A percentile compares a stretch with the other conserved stretches of the same genome.
These are phyloP conservation scores for Kodamaea nitidulidarum DNA, from an alignment of 805 yeast genomes.

Conservation along the genomic window DNA sequence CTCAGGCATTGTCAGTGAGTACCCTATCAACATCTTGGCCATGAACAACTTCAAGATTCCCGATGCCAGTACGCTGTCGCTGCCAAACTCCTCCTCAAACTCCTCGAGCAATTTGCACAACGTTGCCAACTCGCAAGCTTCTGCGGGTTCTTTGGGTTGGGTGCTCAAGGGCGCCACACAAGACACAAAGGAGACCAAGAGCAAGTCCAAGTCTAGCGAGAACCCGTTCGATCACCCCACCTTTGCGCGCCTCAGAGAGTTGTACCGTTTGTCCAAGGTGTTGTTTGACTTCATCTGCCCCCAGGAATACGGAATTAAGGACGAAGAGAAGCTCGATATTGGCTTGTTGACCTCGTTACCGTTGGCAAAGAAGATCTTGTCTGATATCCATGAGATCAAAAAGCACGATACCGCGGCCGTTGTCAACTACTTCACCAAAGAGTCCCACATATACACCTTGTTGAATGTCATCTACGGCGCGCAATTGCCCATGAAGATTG, in stretches of 20 bases:
- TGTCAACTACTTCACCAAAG: slow-evolving; percentile 91
- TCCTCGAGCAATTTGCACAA: slow-evolving; percentile 19
- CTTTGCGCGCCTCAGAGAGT: slow-evolving; percentile 76
- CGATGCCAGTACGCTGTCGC: slow-evolving; percentile 17
- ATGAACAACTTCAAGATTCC: slow-evolving; percentile 72
- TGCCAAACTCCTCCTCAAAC: slow-evolving; percentile 16
- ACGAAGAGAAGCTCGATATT: slow-evolving; percentile 90
- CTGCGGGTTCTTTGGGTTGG: slow-evolving; percentile 74
- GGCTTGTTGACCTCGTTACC: slow-evolving; percentile 94
- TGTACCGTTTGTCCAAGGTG: slow-evolving; percentile 86
- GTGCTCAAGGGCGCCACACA: slow-evolving; percentile 42
- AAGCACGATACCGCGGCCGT: slow-evolving; percentile 77
- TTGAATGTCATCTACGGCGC: slow-evolving; percentile 88
- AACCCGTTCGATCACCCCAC: slow-evolving; percentile 72
- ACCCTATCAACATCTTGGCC: slow-evolving; percentile 71
- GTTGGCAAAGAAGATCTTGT: slow-evolving; percentile 78
- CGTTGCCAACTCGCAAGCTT: slow-evolving; percentile 23
- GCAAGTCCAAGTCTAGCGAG: slow-evolving; percentile 14
- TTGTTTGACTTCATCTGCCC: slow-evolving; percentile 97
- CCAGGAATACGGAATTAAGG: slow-evolving; percentile 96
- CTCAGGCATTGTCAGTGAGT: slow-evolving; percentile 58
- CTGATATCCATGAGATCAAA: slow-evolving; percentile 77
- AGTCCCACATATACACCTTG: slow-evolving; percentile 91
- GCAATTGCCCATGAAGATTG: slow-evolving; percentile 90
- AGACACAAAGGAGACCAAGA: slow-evolving; percentile 8